A percentile compares a stretch with the other conserved stretches of the same genome.
Evolutionary conservation across 78 protist species (phyloP).

Genomic region (Pelomyxa schiedti): DNA sequence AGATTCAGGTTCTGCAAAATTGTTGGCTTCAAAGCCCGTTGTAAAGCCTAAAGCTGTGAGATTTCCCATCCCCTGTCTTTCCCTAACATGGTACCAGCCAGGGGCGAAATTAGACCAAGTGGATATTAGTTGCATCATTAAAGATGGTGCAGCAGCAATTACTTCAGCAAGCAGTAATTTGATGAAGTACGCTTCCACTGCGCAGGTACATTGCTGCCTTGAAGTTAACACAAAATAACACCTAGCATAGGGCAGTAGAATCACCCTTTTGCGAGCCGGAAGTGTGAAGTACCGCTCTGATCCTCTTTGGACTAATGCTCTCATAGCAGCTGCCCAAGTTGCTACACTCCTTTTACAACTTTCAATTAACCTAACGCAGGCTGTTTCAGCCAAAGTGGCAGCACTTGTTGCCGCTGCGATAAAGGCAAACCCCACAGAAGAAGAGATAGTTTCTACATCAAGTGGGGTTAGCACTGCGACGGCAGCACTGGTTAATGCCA

Average conservation of each 20-base stretch:
- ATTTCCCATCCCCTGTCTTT: too few relatives aligned
- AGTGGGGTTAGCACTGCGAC: slow-evolving; percentile 42
- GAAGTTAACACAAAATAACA: too few relatives aligned
- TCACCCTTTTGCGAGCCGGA: too few relatives aligned
- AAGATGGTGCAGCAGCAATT: background rate
- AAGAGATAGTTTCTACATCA: slow-evolving; percentile 44
- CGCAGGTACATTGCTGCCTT: too few relatives aligned
- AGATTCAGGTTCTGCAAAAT: background rate
- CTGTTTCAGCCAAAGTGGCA: slow-evolving; percentile 35
- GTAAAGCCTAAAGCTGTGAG: background rate
- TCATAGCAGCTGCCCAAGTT: slow-evolving; percentile 55
- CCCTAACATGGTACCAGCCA: too few relatives aligned
- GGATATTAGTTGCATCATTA: background rate
- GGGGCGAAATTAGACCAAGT: background rate
- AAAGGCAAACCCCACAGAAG: slow-evolving; percentile 42
- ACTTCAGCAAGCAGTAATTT: too few relatives aligned
- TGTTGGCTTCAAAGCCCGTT: background rate
- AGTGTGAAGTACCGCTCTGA: background rate
- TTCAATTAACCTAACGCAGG: too few relatives aligned
- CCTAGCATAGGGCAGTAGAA: too few relatives aligned
- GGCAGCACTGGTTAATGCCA: slow-evolving; percentile 42
- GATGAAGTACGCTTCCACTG: too few relatives aligned
- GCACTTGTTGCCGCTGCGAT: slow-evolving; percentile 37
- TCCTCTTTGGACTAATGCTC: slow-evolving; percentile 38
- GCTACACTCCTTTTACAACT: too few relatives aligned